Base-by-base conservation (phyloP, 305 asterid genomes). In the Rubia tinctorum region DNA sequence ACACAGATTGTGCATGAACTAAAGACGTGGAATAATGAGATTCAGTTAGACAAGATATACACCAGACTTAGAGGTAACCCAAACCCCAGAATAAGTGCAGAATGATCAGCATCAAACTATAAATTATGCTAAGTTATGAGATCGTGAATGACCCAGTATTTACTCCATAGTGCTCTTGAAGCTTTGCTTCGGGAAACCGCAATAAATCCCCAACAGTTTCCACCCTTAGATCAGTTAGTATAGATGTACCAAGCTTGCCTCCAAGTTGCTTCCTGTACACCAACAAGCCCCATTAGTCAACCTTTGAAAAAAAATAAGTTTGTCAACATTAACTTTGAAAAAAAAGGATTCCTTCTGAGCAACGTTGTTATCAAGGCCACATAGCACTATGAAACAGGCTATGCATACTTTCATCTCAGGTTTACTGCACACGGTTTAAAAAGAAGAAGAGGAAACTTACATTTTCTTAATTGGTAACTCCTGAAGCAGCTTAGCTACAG, bases 231-330 rank as follows among this genome's bases (percentile, higher is more conserved):
- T 91, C 93, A 74, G 73, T 74, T 84, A 90, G 97, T 83, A 94
- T 81, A 67, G 93, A 86, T 79, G 88, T 86, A 58, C 99, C 99
- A 70, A 94, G 97, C 86, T 94, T 94, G 76, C 99, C 99, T 17
- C 99, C 99, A 40, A 94, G 97, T 78, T 94, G 99, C 83, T 91
- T 94, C 99, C 99, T 91, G 87, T 22, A 84, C 73, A 63, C 51
- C 11, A 5, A 40, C 20, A 70, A 11, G 40, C 59, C 22, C 6
- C 59, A 17, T 51, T 18, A 53, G 25, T 53, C 60, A 18, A 20
- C 25, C 60, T 6, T 53, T 22, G 47, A n/a, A 2, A 53, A 53
- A 18, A n/a, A 17, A 17, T 9, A 53, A 53, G 60, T 53, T 53
- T 53, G 60, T 18, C 60, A 17, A 53, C 22, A 1, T 22, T 53